Conservation (phyloP, 768 basidiomycete genomes). For the Lactarius sp. region DNA sequence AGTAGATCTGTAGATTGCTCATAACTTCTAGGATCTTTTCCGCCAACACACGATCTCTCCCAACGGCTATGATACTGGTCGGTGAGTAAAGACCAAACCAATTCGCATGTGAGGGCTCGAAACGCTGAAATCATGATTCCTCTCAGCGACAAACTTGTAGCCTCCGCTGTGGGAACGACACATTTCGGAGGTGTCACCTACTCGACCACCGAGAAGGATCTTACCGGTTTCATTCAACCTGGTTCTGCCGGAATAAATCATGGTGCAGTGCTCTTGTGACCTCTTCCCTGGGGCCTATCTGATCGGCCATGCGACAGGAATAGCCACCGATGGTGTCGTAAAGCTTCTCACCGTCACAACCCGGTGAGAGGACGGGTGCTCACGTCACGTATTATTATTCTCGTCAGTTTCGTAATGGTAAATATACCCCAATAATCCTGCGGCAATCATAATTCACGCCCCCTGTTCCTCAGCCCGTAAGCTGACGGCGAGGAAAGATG, state of each 20-base stretch:
- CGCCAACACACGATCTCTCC: conserved; percentile 41
- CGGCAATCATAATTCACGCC: neutral
- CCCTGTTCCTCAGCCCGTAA: neutral
- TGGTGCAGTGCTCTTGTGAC: conserved; percentile 30
- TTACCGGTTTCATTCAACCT: conserved; percentile 47
- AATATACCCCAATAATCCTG: neutral
- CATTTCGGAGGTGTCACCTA: conserved; percentile 44
- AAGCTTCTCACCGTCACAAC: conserved; percentile 49
- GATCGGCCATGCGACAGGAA: conserved; percentile 39
- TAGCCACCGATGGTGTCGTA: conserved; percentile 55
- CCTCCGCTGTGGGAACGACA: conserved; percentile 36
- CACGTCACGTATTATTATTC: neutral
- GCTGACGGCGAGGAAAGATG: neutral
- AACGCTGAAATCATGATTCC: neutral
- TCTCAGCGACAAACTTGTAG: conserved; percentile 38
- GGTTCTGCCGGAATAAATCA: conserved; percentile 48
- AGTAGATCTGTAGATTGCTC: neutral
- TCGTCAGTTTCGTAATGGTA: neutral
- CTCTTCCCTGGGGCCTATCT: neutral
- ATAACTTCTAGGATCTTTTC: conserved; percentile 27
- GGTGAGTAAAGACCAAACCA: conserved; percentile 29
- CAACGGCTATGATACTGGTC: conserved; percentile 48
- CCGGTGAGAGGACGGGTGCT: conserved; percentile 25
- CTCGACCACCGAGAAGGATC: conserved; percentile 38
- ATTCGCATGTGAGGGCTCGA: neutral